Conservation (phyloP, 1,284 basidiomycete genomes). For the Fistulinella cinereoalba region DNA sequence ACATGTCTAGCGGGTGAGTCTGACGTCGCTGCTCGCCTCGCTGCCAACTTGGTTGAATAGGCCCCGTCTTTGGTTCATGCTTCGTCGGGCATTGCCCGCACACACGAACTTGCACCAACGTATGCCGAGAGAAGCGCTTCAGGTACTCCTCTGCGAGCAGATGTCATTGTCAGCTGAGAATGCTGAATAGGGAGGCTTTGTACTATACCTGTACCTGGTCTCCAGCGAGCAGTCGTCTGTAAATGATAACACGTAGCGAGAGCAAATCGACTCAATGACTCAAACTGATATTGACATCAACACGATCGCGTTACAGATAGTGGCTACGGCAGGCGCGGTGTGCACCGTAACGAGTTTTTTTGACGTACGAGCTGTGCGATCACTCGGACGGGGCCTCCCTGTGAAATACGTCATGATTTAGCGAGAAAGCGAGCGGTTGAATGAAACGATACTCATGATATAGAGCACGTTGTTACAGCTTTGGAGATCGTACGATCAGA, state of each 20-base stretch:
- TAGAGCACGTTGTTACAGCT: slow-evolving; percentile 92
- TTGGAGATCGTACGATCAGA: slow-evolving; percentile 8
- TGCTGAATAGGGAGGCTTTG: too few species aligned
- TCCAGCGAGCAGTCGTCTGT: too few species aligned
- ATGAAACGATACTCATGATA: slow-evolving; percentile 68
- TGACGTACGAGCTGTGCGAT: slow-evolving; percentile 8
- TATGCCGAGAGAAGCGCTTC: slow-evolving; percentile 73
- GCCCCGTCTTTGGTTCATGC: slow-evolving; percentile 72
- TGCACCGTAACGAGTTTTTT: not conserved
- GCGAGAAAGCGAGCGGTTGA: slow-evolving; percentile 10
- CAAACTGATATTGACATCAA: slow-evolving; percentile 2
- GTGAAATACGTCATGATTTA: slow-evolving; percentile 41
- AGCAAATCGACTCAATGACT: too few species aligned
- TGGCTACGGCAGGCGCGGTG: slow-evolving; percentile 5
- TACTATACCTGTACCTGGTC: too few species aligned
- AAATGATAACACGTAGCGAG: too few species aligned
- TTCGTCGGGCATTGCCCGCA: slow-evolving; percentile 79
- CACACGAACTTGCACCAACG: slow-evolving; percentile 71
- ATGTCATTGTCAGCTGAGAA: too few species aligned
- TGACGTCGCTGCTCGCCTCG: not conserved
- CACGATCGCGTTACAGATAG: slow-evolving; percentile 10
- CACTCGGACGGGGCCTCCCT: slow-evolving; percentile 63
- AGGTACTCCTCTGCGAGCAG: slow-evolving; percentile 75
- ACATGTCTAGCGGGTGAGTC: slow-evolving; percentile 78
- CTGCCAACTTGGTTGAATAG: slow-evolving; percentile 36